Evolutionary conservation across 169 alveolate genomes (phyloP), one percentile per base, ranked within the genome.

Genomic region (Cytauxzoon felis): DNA sequence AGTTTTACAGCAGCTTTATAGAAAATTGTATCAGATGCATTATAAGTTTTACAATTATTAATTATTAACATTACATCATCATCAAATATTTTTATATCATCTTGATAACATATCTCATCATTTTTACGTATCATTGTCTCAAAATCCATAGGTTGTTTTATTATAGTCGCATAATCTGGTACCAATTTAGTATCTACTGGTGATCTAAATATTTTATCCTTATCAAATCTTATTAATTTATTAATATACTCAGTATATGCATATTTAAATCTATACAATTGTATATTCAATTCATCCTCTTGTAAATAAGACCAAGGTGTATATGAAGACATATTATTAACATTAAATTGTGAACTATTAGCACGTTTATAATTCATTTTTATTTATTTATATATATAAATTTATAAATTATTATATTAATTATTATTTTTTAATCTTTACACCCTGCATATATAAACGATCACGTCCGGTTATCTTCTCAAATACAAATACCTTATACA

Each of bases 91-190:
- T 81, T 88, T 66, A 82, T 86, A 23, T 82, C 82, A 38, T 41
- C 73, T 53, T 84, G 80, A 80, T 94, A 95, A 38, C 78, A 67
- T 43, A 87, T 88, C 49, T 81, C 85, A 32, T 79, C 83, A 18
- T 80, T 75, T 68, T 88, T 88, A 19, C 80, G 72, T 60, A 80
- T 69, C 87, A 95, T 88, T 9, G 96, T 91, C 29, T 88, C 84
- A 48, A 95, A 83, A 80, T 94, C 97, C 92, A 94, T 92, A 3
- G 98, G 98, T 27, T 91, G 92, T 50, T 90, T 91, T 36, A 95
- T 92, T 16, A 88, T 88, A 27, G 91, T 90, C 66, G 87, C 87
- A 68, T 95, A 95, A 78, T 95, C 98, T 1, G 95, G 94, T 0
- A 92, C 97, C 41, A 84, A 78, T 33, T 90, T 90, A 21, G 81